Evolutionary conservation across 768 basidiomycete genomes (phyloP), one percentile per base, ranked within the genome.

Genomic region (Leccinum subgranulosum): DNA sequence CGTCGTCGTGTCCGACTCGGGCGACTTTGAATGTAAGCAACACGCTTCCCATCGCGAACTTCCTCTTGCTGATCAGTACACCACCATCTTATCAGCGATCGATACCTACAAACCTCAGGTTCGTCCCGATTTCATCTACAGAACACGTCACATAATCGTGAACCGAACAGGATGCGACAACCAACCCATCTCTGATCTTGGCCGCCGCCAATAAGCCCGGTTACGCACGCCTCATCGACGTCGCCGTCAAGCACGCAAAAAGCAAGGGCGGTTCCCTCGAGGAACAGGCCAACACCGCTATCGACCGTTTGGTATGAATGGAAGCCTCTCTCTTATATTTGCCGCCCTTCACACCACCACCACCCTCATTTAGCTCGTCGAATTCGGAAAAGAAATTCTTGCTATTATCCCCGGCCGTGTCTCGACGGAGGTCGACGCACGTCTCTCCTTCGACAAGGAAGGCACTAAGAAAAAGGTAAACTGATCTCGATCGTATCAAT

Each of bases 401-500:
- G 78, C 79, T 60, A 94, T 99, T 77, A 93, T 99, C 68, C 97
- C 97, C 55, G 97, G 97, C 58, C 91, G 97, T 74, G 96, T 99
- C 60, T 99, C 97, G 46, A 98, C 97, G 61, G 97, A 99, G 75
- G 95, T 99, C 64, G 97, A 99, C 74, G 97, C 97, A 51, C 88
- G 92, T 64, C 86, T 98, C 56, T 98, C 96, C 60, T 98, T 97
- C 75, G 91, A 98, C 79, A 98, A 92, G 76, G 86, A 87, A 74
- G 91, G 70, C 21, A 97, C 94, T 64, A 95, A 94, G 76, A 84
- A 83, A 60, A 96, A 95, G 86, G 88, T 83, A 66, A 67, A 49
- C 65, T 57, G 55, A 39, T 28, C 49, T 54, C 33, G 61, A 70
- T 58, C 58, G 48, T 9, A 34, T 21, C 15, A 59, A 60, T 51